A percentile compares a stretch with the other conserved stretches of the same genome.
Conservation (phyloP, 2,329 filamentous ascomycete species). For the Aureobasidium pullulans region DNA sequence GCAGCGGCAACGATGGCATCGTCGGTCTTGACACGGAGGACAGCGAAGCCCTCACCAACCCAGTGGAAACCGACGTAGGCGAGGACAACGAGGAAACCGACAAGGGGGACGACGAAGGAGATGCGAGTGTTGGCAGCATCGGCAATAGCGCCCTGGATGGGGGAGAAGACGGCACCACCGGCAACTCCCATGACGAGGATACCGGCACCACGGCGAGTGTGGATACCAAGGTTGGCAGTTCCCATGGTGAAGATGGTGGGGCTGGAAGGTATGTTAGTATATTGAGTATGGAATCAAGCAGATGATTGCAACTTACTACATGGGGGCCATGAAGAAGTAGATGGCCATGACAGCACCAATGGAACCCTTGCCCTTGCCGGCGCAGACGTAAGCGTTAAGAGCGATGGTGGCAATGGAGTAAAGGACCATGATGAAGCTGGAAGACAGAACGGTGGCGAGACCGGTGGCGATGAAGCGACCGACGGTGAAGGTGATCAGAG, state of each 20-base stretch:
- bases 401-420: constrained; percentile 28
- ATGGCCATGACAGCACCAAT: constrained; percentile 30
- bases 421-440: constrained; percentile 30
- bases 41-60: constrained; percentile 25
- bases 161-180: constrained; percentile 30
- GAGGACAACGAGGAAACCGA: constrained; percentile 36
- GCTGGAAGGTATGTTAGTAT: neutral
- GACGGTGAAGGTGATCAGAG: constrained; percentile 32
- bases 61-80: constrained; percentile 29
- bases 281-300: too few species aligned
- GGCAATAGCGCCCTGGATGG: constrained; percentile 33
- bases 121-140: constrained; percentile 33
- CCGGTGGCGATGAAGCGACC: constrained; percentile 33
- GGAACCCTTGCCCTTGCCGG: constrained; percentile 25
- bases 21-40: constrained; percentile 26
- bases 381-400: constrained; percentile 28
- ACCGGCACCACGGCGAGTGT: constrained; percentile 34
- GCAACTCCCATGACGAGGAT: constrained; percentile 35
- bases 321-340: constrained; percentile 31
- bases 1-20: constrained; percentile 25
- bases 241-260: constrained; percentile 34
- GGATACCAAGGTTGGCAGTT: constrained; percentile 32
- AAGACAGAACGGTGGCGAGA: constrained; percentile 28
- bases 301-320: constrained; percentile 20
- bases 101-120: constrained; percentile 38